Conservation (phyloP, 2,329 filamentous ascomycete species). For the Scytalidium sp. region DNA sequence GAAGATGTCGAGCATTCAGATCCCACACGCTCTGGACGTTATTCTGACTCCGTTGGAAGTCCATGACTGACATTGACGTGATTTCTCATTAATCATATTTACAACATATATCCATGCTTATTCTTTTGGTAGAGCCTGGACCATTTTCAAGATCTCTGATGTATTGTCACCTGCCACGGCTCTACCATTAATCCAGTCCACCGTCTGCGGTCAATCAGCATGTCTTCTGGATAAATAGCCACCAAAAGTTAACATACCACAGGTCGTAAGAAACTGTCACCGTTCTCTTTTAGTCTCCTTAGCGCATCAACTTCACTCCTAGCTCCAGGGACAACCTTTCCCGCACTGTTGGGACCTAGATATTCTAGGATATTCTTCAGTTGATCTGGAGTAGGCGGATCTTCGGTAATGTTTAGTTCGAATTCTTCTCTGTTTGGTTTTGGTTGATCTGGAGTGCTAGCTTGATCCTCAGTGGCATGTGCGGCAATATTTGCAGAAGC, state of each 20-base stretch:
- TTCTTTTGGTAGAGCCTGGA: conserved; percentile 55
- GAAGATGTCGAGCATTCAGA: too few species aligned
- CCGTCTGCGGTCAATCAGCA: conserved; percentile 46
- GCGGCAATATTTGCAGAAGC: conserved; percentile 66
- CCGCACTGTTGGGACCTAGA: conserved; percentile 58
- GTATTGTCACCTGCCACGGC: conserved; percentile 76
- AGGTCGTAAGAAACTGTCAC: conserved; percentile 68
- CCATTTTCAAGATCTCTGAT: conserved; percentile 83
- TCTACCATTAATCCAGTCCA: conserved; percentile 92
- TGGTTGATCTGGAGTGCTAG: conserved; percentile 60
- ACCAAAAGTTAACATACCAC: conserved; percentile 55
- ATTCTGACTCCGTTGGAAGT: background rate
- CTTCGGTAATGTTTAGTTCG: conserved; percentile 81
- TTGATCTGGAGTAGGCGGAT: conserved; percentile 77
- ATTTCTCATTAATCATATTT: background rate
- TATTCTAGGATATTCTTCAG: conserved; percentile 83
- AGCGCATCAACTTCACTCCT: conserved; percentile 73
- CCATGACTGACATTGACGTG: too few species aligned
- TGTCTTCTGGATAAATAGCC: background rate
- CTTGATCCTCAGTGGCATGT: conserved; percentile 71
- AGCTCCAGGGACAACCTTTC: conserved; percentile 72
- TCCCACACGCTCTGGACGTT: background rate
- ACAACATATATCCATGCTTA: conserved; percentile 3
- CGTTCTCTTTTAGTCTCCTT: conserved; percentile 70
- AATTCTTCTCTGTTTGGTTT: conserved; percentile 61